These are phyloP conservation scores for Leptographium wingfieldii DNA, from an alignment of 2,329 filamentous ascomycete species.

Conservation along the genomic window DNA sequence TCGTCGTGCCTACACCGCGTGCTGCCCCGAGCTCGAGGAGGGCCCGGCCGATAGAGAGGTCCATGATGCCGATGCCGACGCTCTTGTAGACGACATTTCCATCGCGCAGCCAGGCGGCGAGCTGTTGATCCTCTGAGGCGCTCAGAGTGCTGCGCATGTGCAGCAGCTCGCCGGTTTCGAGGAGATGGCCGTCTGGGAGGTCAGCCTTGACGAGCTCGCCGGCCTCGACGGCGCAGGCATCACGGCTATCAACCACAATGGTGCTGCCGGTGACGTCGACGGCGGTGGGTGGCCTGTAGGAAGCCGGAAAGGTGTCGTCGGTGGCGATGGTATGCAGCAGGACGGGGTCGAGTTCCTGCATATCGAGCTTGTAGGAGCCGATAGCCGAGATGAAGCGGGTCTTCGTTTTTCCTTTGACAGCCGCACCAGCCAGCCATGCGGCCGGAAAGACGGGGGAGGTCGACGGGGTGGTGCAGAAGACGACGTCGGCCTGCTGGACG, in stretches of 20 bases:
- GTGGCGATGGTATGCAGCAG: constrained; percentile 27
- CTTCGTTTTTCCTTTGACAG: constrained; percentile 9
- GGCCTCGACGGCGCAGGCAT: constrained; percentile 48
- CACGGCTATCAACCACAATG: constrained; percentile 41
- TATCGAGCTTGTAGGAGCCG: constrained; percentile 45
- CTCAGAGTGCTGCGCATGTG: constrained; percentile 38
- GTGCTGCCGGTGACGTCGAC: constrained; percentile 15
- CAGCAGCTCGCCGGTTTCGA: constrained; percentile 48
- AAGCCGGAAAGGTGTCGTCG: background rate
- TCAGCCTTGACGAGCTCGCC: constrained; percentile 55
- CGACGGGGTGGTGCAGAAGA: constrained; percentile 53
- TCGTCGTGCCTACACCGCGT: constrained; percentile 33
- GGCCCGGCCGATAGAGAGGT: constrained; percentile 49
- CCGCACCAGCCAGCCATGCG: constrained; percentile 30
- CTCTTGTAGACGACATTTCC: constrained; percentile 60
- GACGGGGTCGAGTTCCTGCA: constrained; percentile 55
- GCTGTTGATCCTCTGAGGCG: constrained; percentile 11
- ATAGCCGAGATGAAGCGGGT: constrained; percentile 35
- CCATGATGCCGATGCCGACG: constrained; percentile 56
- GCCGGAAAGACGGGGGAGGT: constrained; percentile 44
- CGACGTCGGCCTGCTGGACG: constrained; percentile 42
- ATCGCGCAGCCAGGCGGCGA: constrained; percentile 36
- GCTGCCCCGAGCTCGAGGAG: constrained; percentile 42
- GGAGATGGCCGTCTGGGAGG: constrained; percentile 41
- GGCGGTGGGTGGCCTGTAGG: background rate